phyloP scores from a whole-genome alignment of 2,329 filamentous ascomycete species.

The Pseudogymnoascus sp. region DNA sequence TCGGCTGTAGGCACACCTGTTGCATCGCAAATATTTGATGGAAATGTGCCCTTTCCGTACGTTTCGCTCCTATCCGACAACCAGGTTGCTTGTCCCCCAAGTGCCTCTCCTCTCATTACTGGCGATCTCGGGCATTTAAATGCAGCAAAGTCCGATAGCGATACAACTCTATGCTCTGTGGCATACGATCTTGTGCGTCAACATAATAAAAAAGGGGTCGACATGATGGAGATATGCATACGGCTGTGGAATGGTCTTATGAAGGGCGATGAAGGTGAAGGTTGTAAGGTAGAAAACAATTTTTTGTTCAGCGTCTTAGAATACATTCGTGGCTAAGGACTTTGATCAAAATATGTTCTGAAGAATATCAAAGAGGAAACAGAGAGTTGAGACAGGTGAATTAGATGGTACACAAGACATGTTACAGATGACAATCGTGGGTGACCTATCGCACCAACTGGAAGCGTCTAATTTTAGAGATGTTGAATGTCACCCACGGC shows the following conservation, averaged over 20 bases:
- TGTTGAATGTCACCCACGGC: neutral
- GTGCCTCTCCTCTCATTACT: neutral
- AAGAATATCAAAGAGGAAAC: neutral
- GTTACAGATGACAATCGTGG: neutral
- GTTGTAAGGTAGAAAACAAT: neutral
- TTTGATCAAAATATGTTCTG: neutral
- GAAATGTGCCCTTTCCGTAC: neutral
- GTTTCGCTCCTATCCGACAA: neutral
- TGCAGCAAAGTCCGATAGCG: slow-evolving; percentile 21
- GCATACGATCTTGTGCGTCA: neutral
- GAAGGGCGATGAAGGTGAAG: neutral
- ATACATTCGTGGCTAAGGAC: neutral
- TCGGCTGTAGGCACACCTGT: neutral
- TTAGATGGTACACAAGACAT: neutral
- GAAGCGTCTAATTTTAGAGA: neutral
- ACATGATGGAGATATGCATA: neutral
- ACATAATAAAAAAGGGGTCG: neutral
- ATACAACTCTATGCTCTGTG: neutral
- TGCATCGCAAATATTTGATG: neutral
- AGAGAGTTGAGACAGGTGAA: neutral
- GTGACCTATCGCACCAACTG: neutral
- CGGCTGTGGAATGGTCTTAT: neutral
- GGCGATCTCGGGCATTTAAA: neutral
- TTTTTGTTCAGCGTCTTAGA: neutral
- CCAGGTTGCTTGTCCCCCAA: neutral